Conservation (phyloP, 257 asterid genomes). For the Cinchona pubescens region DNA sequence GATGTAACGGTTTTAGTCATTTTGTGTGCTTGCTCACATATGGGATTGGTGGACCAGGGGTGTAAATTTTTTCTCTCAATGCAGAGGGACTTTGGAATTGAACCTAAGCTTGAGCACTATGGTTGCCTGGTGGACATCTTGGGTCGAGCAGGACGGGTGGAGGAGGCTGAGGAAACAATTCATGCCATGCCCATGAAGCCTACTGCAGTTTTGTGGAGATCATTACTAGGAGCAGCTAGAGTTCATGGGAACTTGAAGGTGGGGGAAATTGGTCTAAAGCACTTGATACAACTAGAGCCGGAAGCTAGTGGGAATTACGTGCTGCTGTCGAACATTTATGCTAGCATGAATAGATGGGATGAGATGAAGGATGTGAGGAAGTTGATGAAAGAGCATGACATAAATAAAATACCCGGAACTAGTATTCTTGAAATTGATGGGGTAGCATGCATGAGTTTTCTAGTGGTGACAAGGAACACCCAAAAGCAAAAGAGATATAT, state of each 20-base stretch:
- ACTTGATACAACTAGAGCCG: constrained; percentile 47
- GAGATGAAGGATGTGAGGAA: constrained; percentile 46
- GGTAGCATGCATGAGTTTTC: constrained; percentile 56
- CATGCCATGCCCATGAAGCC: constrained; percentile 52
- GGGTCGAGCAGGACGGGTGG: constrained; percentile 58
- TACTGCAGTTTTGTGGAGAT: constrained; percentile 56
- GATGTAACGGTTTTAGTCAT: constrained; percentile 49
- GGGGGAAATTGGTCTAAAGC: constrained; percentile 47
- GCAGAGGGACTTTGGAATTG: constrained; percentile 38
- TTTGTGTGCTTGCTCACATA: constrained; percentile 69
- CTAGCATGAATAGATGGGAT: constrained; percentile 54
- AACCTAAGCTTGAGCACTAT: constrained; percentile 64
- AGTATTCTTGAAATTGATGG: constrained; percentile 60
- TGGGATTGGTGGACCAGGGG: constrained; percentile 64
- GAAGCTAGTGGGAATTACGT: constrained; percentile 61
- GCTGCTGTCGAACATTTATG: constrained; percentile 62
- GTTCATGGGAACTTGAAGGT: constrained; percentile 51
- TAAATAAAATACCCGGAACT: constrained; percentile 56
- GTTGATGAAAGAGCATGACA: constrained; percentile 52
- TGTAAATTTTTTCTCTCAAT: constrained; percentile 44
- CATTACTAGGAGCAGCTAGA: constrained; percentile 60
- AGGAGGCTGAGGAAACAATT: constrained; percentile 49
- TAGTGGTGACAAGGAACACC: constrained; percentile 55
- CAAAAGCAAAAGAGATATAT: constrained; percentile 38
- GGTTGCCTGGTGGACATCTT: constrained; percentile 66